Percentiles rank a stretch among this genome's conserved stretches.
Conservation (phyloP, 179 eudicot species). For the Beta macrorhiza region DNA sequence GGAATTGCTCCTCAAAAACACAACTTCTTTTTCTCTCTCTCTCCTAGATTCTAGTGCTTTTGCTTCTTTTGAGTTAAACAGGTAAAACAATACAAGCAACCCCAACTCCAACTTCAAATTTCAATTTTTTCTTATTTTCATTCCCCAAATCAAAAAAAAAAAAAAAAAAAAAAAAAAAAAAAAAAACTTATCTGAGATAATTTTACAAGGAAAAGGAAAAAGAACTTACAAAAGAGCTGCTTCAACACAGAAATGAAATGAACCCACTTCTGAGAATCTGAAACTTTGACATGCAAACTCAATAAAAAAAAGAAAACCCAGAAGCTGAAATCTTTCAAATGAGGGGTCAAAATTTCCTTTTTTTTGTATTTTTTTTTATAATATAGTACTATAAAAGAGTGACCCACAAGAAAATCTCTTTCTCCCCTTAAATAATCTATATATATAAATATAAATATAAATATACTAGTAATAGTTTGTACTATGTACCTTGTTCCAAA, state of each 20-base stretch:
- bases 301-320: not conserved
- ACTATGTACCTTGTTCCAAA: not conserved
- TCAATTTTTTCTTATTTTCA: conserved; percentile 9
- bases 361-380: not conserved
- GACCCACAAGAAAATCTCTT: conserved; percentile 4
- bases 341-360: not conserved
- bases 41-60: not conserved
- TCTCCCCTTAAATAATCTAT: not conserved
- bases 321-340: conserved; percentile 14
- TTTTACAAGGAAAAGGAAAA: not conserved
- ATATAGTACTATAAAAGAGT: not conserved
- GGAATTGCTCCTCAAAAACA: not conserved
- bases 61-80: not conserved
- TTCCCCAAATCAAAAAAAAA: not conserved
- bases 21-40: not conserved
- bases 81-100: not conserved
- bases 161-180: not conserved
- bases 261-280: conserved; percentile 19
- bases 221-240: not conserved
- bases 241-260: not conserved
- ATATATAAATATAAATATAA: no score
- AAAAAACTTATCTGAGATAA: not conserved
- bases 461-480: no score
- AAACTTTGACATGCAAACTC: conserved; percentile 20
- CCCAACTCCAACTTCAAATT: conserved; percentile 15